Percentiles rank a stretch among this genome's conserved stretches.
Evolutionary conservation across 108 stramenopile species (phyloP).

Genomic region (Conticribra guillardii): DNA sequence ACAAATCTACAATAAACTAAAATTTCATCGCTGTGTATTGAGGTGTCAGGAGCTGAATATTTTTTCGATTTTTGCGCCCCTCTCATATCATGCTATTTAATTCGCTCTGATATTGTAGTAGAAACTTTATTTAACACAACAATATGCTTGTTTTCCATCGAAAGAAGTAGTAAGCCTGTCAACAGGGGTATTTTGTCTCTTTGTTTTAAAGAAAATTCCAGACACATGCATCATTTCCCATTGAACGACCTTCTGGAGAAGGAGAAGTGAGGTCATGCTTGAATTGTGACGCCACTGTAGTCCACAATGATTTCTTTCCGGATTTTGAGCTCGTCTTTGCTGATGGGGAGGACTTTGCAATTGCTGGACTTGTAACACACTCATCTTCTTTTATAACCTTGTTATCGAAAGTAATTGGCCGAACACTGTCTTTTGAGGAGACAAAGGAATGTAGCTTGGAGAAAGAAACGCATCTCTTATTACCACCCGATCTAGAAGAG

Average conservation of each 20-base stretch:
- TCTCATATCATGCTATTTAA: no score
- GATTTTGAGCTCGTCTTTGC: background rate
- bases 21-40: no score
- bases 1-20: no score
- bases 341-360: background rate
- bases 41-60: no score
- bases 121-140: no score
- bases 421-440: background rate
- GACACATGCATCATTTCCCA: background rate
- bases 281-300: background rate
- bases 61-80: no score
- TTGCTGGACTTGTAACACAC: background rate
- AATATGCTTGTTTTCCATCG: no score
- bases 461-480: background rate
- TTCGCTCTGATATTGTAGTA: no score
- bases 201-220: background rate
- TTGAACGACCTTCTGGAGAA: background rate
- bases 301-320: background rate
- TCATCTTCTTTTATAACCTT: background rate
- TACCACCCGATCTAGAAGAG: background rate
- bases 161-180: no score
- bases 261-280: background rate
- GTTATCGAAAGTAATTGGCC: background rate
- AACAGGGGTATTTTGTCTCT: no score
- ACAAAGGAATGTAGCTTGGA: no score